phyloP scores from a whole-genome alignment of 1,139 yeast genomes.

The Arxiozyma bovina region DNA sequence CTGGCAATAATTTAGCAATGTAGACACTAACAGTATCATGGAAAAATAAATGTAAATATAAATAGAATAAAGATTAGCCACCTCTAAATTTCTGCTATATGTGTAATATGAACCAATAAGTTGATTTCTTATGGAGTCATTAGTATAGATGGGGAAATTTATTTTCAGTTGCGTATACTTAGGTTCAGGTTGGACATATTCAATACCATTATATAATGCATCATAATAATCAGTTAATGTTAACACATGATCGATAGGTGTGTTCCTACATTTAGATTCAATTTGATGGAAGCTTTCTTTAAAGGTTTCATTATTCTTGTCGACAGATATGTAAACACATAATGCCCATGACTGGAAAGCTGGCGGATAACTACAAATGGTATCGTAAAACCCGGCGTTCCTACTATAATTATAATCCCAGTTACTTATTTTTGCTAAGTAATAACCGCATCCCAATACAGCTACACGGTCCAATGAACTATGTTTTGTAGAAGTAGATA shows the following conservation, averaged over 20 bases:
- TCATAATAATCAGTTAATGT: constrained; percentile 5
- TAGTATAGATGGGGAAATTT: constrained; percentile 13
- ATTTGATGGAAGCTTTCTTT: constrained; percentile 12
- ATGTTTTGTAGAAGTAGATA: background rate
- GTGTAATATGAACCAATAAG: constrained; percentile 14
- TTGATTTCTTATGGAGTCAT: constrained; percentile 6
- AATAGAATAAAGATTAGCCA: constrained; percentile 12
- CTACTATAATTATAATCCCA: constrained; percentile 5
- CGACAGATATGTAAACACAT: constrained; percentile 14
- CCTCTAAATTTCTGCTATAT: constrained; percentile 16
- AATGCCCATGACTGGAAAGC: constrained; percentile 19
- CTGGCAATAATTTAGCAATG: constrained; percentile 9
- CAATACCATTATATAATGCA: constrained; percentile 14
- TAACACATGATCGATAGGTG: background rate
- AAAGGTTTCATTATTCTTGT: constrained; percentile 5
- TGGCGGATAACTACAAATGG: constrained; percentile 17
- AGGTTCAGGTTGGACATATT: constrained; percentile 4
- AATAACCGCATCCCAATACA: constrained; percentile 6
- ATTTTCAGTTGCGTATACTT: constrained; percentile 2
- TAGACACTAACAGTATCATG: constrained; percentile 7
- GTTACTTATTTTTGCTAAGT: constrained; percentile 1
- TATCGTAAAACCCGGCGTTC: constrained; percentile 1
- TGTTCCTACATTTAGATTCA: constrained; percentile 6
- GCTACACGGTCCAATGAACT: constrained; percentile 2
- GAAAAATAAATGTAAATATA: constrained; percentile 13